phyloP scores from a whole-genome alignment of 2,329 filamentous ascomycete genomes.

The Lomentospora prolificans region DNA sequence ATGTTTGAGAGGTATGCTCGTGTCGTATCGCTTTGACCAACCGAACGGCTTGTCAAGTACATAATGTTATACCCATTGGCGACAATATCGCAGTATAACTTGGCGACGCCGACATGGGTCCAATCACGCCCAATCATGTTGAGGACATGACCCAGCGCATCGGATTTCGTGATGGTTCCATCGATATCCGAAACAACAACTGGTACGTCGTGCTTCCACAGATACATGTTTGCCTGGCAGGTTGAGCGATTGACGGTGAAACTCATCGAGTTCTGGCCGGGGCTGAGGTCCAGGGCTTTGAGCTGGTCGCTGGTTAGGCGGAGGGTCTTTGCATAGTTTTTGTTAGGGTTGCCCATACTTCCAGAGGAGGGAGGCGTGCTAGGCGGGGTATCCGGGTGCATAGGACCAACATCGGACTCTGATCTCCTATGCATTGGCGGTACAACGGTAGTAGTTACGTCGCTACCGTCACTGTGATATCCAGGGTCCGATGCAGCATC shows the following conservation, averaged over 20 bases:
- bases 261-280: slow-evolving; percentile 85
- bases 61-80: slow-evolving; percentile 98
- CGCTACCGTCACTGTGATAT: slow-evolving; percentile 83
- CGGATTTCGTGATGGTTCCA: slow-evolving; percentile 96
- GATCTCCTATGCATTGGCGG: slow-evolving; percentile 46
- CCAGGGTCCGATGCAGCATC: slow-evolving; percentile 88
- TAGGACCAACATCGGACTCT: slow-evolving; percentile 54
- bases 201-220: slow-evolving; percentile 84
- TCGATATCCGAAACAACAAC: slow-evolving; percentile 99
- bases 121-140: slow-evolving; percentile 97
- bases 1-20: slow-evolving; percentile 84
- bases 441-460: slow-evolving; percentile 39
- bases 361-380: slow-evolving; percentile 56
- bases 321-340: slow-evolving; percentile 93
- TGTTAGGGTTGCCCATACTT: slow-evolving; percentile 57
- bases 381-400: slow-evolving; percentile 31
- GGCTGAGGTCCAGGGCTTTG: slow-evolving; percentile 70
- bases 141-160: slow-evolving; percentile 84
- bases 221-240: slow-evolving; percentile 84
- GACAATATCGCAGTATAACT: slow-evolving; percentile 91
- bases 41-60: slow-evolving; percentile 89
- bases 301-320: slow-evolving; percentile 92
- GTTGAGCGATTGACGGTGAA: slow-evolving; percentile 95
- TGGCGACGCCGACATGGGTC: slow-evolving; percentile 94
- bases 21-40: slow-evolving; percentile 87